Percentiles rank a stretch among this genome's conserved stretches.
These are phyloP conservation scores for Fusarium sp. DNA, from an alignment of 2,329 filamentous ascomycete species.

Conservation along the genomic window DNA sequence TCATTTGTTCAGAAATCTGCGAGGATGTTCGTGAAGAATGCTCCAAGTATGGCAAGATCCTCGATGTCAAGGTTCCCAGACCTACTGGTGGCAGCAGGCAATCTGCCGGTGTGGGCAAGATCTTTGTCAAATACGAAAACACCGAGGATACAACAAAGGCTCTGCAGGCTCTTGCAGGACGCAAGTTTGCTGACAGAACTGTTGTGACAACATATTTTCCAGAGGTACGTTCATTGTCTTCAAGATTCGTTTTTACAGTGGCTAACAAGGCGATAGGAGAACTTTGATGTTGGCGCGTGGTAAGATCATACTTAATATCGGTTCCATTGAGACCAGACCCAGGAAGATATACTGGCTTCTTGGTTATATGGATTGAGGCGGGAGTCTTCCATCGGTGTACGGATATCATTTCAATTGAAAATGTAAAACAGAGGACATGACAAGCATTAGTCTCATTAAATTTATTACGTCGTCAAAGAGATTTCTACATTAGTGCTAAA, in stretches of 20 bases:
- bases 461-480: not conserved
- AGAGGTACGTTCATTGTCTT: conserved; percentile 69
- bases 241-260: not conserved
- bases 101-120: conserved; percentile 93
- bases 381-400: conserved; percentile 44
- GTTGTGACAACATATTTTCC: conserved; percentile 97
- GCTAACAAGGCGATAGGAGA: conserved; percentile 73
- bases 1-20: conserved; percentile 79
- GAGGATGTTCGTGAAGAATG: conserved; percentile 96
- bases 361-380: conserved; percentile 38
- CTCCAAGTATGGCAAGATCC: conserved; percentile 84
- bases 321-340: conserved; percentile 8
- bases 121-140: conserved; percentile 92
- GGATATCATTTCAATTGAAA: conserved; percentile 43
- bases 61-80: conserved; percentile 93
- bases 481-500: not conserved
- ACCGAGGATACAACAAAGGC: conserved; percentile 85
- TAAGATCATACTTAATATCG: conserved; percentile 56
- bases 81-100: conserved; percentile 86
- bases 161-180: conserved; percentile 87
- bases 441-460: conserved; percentile 32
- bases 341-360: conserved; percentile 16
- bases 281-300: conserved; percentile 93
- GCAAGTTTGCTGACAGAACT: conserved; percentile 96
- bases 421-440: conserved; percentile 49